phyloP scores from a whole-genome alignment of 352 stramenopile species.

The Phytophthora tentaculata region DNA sequence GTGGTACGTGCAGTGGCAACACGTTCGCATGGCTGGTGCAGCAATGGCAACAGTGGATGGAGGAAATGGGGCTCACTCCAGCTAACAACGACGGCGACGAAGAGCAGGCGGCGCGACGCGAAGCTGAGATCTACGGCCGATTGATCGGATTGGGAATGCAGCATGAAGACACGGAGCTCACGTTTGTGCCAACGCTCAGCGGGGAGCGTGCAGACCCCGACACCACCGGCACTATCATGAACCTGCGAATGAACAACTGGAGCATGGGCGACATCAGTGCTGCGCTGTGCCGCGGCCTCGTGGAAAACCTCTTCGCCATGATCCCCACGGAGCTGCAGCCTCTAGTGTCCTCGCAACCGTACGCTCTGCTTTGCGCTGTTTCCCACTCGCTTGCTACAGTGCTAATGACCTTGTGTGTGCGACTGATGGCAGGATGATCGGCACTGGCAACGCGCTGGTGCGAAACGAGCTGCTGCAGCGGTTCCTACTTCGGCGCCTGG shows the following conservation, averaged over 20 bases:
- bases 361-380: conserved; percentile 17
- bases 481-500: conserved; percentile 49
- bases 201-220: conserved; percentile 65
- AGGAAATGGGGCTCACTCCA: conserved; percentile 49
- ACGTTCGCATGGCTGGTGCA: conserved; percentile 71
- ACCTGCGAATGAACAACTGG: conserved; percentile 68
- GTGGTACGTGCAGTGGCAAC: conserved; percentile 53
- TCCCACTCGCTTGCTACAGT: neutral
- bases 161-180: conserved; percentile 55
- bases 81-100: conserved; percentile 12
- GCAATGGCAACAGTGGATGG: conserved; percentile 62
- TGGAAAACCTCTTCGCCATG: conserved; percentile 79
- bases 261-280: conserved; percentile 79
- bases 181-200: conserved; percentile 69
- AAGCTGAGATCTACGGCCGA: conserved; percentile 50
- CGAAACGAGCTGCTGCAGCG: conserved; percentile 67
- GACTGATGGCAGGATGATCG: conserved; percentile 58
- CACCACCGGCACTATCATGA: conserved; percentile 46
- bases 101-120: conserved; percentile 25
- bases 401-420: neutral
- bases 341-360: conserved; percentile 46
- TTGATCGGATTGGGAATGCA: conserved; percentile 64
- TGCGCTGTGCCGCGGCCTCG: conserved; percentile 63
- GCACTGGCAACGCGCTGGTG: conserved; percentile 74
- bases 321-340: conserved; percentile 52